Evolutionary conservation across 2,329 filamentous ascomycete species (phyloP).

Genomic region (Juglanconis oblonga): DNA sequence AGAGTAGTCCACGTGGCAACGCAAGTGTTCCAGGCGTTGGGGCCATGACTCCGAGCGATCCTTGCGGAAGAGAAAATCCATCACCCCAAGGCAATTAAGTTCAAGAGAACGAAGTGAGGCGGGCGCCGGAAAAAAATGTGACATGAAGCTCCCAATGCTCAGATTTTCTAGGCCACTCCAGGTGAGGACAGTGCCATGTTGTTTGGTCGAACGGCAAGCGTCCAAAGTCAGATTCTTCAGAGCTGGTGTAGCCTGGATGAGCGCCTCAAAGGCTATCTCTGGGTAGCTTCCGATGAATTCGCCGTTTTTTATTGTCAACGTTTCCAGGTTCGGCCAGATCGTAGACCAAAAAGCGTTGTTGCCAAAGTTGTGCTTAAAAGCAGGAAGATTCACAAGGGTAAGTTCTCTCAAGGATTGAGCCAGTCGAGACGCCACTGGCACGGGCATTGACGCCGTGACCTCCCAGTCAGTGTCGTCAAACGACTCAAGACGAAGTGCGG

Average conservation of each 20-base stretch:
- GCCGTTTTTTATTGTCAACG: neutral
- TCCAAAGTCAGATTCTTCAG: constrained; percentile 1
- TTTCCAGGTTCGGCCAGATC: constrained; percentile 7
- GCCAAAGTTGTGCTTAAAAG: fast-evolving
- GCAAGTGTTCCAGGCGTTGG: constrained; percentile 8
- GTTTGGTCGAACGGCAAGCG: too few species aligned
- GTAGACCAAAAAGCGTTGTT: neutral
- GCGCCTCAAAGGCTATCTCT: too few species aligned
- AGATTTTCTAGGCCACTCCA: neutral
- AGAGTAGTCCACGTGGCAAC: neutral
- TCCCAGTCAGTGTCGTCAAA: neutral
- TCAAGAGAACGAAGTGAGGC: neutral
- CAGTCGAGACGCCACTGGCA: neutral
- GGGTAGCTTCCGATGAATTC: too few species aligned
- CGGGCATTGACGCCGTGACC: too few species aligned
- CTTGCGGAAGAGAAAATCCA: neutral
- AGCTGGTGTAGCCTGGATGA: neutral
- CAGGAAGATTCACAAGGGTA: neutral
- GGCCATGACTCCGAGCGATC: neutral
- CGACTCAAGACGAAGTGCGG: neutral
- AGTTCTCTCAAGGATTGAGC: neutral
- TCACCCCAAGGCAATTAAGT: neutral
- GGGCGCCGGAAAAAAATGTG: neutral
- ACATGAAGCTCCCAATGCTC: too few species aligned
- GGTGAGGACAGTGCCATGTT: too few species aligned